phyloP scores from a whole-genome alignment of 306 rosid species.

The Begonia masoniana region DNA sequence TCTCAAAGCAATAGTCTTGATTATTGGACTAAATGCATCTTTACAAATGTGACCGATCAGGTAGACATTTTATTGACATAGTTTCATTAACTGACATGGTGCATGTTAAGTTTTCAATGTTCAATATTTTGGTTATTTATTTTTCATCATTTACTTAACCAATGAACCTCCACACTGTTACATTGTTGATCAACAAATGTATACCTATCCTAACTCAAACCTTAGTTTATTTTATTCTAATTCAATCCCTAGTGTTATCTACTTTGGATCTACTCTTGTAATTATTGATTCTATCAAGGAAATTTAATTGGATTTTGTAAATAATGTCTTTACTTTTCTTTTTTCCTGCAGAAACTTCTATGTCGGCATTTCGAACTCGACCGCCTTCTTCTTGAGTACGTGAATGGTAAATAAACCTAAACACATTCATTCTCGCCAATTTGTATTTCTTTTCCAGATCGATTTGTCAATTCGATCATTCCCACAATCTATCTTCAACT shows the following conservation, averaged over 20 bases:
- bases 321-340: neutral
- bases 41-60: neutral
- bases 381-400: slow-evolving; percentile 64
- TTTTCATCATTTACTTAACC: neutral
- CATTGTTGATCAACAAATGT: too few species aligned
- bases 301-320: neutral
- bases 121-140: too few species aligned
- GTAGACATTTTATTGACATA: neutral
- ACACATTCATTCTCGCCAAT: too few species aligned
- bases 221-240: too few species aligned
- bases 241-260: neutral
- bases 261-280: neutral
- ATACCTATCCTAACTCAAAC: too few species aligned
- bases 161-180: too few species aligned
- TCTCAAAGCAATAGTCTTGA: too few species aligned
- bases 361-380: slow-evolving; percentile 71
- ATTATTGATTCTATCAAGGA: neutral
- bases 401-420: slow-evolving; percentile 37
- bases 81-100: neutral
- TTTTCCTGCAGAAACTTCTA: slow-evolving; percentile 53
- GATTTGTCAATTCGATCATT: too few species aligned
- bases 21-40: too few species aligned
- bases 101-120: too few species aligned
- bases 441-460: too few species aligned
- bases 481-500: too few species aligned